Evolutionary conservation across 2,329 filamentous ascomycete species (phyloP).

Genomic region (Chrysosporium keratinophilum): DNA sequence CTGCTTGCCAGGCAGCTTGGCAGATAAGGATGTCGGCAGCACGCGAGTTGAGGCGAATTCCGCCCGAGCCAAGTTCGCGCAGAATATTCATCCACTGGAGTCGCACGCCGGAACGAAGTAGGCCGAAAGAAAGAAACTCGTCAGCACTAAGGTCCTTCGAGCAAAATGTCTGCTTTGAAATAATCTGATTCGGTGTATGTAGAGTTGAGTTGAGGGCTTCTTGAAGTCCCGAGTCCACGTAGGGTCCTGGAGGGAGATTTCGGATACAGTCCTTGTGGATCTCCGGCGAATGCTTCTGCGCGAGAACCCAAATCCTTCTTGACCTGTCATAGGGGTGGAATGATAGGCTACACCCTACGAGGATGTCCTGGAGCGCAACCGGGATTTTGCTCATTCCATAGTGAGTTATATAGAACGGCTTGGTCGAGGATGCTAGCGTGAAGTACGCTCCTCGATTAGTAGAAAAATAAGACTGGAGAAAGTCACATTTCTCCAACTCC

Average conservation of each 20-base stretch:
- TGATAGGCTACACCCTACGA: not conserved
- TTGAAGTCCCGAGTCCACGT: not conserved
- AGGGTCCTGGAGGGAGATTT: not conserved
- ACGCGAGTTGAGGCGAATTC: conserved; percentile 42
- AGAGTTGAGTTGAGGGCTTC: conserved; percentile 12
- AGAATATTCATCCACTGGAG: conserved; percentile 51
- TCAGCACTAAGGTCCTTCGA: conserved; percentile 41
- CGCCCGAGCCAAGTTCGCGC: conserved; percentile 39
- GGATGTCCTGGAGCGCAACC: not conserved
- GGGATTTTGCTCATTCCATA: not conserved
- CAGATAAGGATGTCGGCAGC: conserved; percentile 41
- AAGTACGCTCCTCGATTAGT: not conserved
- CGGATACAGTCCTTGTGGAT: not conserved
- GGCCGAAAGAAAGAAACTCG: conserved; percentile 46
- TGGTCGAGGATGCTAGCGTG: conserved; percentile 6
- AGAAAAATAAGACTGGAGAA: not conserved
- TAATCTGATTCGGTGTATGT: conserved; percentile 40
- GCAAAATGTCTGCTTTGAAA: conserved; percentile 42
- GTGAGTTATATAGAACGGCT: conserved; percentile 5
- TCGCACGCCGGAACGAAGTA: conserved; percentile 39
- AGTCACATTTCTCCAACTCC: not conserved
- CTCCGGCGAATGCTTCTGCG: not conserved
- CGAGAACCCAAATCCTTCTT: not conserved
- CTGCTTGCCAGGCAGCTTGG: conserved; percentile 31
- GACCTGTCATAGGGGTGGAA: not conserved